Evolutionary conservation across 768 basidiomycete genomes (phyloP).

Genomic region (Termitomyces sp.): DNA sequence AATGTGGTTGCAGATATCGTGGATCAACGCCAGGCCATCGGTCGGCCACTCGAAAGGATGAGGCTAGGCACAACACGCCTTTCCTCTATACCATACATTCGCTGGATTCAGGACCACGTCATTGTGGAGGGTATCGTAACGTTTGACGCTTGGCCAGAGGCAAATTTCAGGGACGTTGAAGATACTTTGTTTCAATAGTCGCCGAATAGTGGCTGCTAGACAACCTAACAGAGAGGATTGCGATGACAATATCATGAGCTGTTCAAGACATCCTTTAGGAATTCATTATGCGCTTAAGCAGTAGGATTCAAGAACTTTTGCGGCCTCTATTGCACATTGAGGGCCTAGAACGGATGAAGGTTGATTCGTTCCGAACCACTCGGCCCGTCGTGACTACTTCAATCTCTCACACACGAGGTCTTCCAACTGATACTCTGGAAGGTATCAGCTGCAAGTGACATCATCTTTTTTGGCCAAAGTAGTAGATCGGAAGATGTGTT

Average conservation of each 20-base stretch:
- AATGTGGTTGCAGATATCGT: slow-evolving; percentile 22
- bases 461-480: background rate
- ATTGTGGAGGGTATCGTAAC: slow-evolving; percentile 22
- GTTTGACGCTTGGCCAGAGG: slow-evolving; percentile 28
- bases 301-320: background rate
- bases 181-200: slow-evolving; percentile 21
- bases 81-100: slow-evolving; percentile 9
- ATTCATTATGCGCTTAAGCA: background rate
- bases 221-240: background rate
- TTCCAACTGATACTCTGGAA: too few relatives aligned
- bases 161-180: slow-evolving; percentile 25
- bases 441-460: too few relatives aligned
- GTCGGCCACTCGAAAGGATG: slow-evolving; percentile 26
- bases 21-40: slow-evolving; percentile 18
- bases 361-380: background rate
- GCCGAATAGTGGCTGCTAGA: background rate
- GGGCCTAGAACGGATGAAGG: background rate
- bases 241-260: background rate
- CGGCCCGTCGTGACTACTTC: too few relatives aligned
- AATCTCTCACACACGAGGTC: too few relatives aligned
- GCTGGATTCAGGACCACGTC: slow-evolving; percentile 14
- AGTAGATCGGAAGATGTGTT: background rate
- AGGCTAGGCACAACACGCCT: slow-evolving; percentile 23
- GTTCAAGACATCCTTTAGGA: background rate
- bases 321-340: background rate